Evolutionary conservation across 2,329 filamentous ascomycete species (phyloP).

Genomic region (Lasiodiplodia gonubiensis): DNA sequence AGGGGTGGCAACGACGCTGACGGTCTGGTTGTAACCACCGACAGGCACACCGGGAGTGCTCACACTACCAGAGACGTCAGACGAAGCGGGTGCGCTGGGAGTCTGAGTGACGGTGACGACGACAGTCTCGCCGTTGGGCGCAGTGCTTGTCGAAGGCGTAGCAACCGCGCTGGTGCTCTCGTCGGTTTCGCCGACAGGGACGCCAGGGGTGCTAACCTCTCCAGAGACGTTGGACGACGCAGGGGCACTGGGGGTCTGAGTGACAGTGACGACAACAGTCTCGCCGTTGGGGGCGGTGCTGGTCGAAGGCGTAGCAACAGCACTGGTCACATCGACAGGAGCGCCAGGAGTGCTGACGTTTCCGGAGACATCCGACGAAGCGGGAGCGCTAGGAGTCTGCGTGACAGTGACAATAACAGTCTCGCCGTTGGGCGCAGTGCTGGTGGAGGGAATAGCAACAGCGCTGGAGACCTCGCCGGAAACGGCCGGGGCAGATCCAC

Average conservation of each 20-base stretch:
- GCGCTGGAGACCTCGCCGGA: constrained; percentile 4
- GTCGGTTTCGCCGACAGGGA: background rate
- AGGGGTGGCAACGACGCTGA: background rate
- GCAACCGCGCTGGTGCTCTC: background rate
- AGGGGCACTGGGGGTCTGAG: background rate
- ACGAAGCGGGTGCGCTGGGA: background rate
- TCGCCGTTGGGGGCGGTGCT: constrained; percentile 4
- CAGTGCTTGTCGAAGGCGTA: background rate
- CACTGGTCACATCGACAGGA: background rate
- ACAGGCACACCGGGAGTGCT: constrained; percentile 30
- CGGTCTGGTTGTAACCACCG: constrained; percentile 30
- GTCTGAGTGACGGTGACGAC: background rate
- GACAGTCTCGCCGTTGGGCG: constrained; percentile 8
- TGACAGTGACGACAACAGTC: constrained; percentile 13
- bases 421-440: constrained; percentile 8
- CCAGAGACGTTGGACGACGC: background rate
- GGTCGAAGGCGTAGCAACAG: background rate
- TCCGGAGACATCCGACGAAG: background rate
- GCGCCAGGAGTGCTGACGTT: background rate
- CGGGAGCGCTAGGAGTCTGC: background rate
- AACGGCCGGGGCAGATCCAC: background rate
- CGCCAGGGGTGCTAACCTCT: background rate
- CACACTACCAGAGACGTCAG: background rate
- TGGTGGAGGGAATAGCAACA: background rate
- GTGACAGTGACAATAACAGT: constrained; percentile 9